Conservation (phyloP, 1,284 basidiomycete genomes). For the Boletus sp. region DNA sequence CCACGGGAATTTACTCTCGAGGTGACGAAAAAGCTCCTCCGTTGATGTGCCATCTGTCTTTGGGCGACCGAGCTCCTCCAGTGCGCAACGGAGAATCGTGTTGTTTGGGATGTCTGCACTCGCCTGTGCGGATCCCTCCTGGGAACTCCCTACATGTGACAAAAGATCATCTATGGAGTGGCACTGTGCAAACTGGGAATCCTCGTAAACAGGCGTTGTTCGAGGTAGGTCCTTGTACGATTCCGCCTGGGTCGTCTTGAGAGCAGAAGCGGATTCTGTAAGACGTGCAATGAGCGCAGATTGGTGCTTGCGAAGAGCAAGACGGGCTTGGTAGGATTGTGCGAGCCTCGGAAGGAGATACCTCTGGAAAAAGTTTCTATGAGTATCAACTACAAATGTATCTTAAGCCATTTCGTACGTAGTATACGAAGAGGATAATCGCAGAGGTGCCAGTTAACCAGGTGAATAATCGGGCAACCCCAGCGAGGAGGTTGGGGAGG, state of each 20-base stretch:
- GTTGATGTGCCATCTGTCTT: slow-evolving; percentile 44
- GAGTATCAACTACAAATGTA: slow-evolving; percentile 1
- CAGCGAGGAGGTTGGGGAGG: slow-evolving; percentile 60
- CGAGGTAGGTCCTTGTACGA: slow-evolving; percentile 54
- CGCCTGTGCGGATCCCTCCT: slow-evolving; percentile 28
- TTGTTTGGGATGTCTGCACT: slow-evolving; percentile 42
- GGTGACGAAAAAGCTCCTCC: slow-evolving; percentile 52
- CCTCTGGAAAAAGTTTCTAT: slow-evolving; percentile 39
- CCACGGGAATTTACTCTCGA: slow-evolving; percentile 57
- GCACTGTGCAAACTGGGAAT: slow-evolving; percentile 42
- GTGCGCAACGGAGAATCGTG: slow-evolving; percentile 58
- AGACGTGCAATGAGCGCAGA: slow-evolving; percentile 50
- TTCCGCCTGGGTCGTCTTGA: slow-evolving; percentile 52
- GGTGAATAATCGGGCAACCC: slow-evolving; percentile 55
- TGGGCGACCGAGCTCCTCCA: slow-evolving; percentile 45
- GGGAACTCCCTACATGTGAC: slow-evolving; percentile 27
- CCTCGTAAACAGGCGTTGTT: slow-evolving; percentile 47
- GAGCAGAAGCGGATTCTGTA: slow-evolving; percentile 45
- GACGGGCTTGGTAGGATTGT: slow-evolving; percentile 55
- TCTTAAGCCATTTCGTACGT: slow-evolving; percentile 39
- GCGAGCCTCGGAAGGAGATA: slow-evolving; percentile 64
- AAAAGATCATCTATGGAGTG: slow-evolving; percentile 46
- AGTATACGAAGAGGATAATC: slow-evolving; percentile 55
- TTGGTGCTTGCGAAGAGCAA: slow-evolving; percentile 57
- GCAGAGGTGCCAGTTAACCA: slow-evolving; percentile 67